Evolutionary conservation across 1,139 yeast species (phyloP), one percentile per base, ranked within the genome.

Genomic region (Debaryomyces robertsiae): DNA sequence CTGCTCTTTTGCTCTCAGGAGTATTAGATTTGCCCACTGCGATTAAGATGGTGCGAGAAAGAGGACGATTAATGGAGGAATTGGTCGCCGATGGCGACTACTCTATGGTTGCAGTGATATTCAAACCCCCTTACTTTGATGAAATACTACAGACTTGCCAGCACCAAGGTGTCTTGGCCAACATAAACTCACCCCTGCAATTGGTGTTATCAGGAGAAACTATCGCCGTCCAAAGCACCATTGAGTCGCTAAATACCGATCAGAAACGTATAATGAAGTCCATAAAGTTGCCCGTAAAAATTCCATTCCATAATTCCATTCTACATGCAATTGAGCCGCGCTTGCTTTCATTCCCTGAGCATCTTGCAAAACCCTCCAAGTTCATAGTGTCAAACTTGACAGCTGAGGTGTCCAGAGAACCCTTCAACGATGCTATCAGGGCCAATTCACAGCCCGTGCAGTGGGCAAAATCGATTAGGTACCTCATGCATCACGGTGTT

Each of bases 31-130:
- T 77, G 9, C 45, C 58, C 2, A 62, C 72, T 6, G 80, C 80
- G 0, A 58, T 79, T n/a, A 50, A 55, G 45, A 57, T 80, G 7
- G 86, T 80, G 7, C 60, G 75, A 5, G 56, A 62, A 38, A 64
- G 87, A 7, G 87, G 84, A 1, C 46, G 54, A 44, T 65, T 79
- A 27, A 78, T 81, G 83, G 74, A 75, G 43, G 45, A 58, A 10
- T 55, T 58, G 3, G 46, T 57, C 3, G 45, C 45, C 5, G 14
- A 28, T 3, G 41, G 41, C 1, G 44, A 47, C 4, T 69, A 59
- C 51, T 69, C 69, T 2, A 73, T 76, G 78, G 46, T 48, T 30
- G 77, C 74, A 1, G 46, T 71, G 13, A 44, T 70, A 32, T 58
- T 68, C 27, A 45, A 48, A 36, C 55, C 61, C 3, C 32, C 38